A percentile compares a stretch with the other conserved stretches of the same genome.
phyloP scores from a whole-genome alignment of 345 rosid genomes.

The Lepidium africanum region DNA sequence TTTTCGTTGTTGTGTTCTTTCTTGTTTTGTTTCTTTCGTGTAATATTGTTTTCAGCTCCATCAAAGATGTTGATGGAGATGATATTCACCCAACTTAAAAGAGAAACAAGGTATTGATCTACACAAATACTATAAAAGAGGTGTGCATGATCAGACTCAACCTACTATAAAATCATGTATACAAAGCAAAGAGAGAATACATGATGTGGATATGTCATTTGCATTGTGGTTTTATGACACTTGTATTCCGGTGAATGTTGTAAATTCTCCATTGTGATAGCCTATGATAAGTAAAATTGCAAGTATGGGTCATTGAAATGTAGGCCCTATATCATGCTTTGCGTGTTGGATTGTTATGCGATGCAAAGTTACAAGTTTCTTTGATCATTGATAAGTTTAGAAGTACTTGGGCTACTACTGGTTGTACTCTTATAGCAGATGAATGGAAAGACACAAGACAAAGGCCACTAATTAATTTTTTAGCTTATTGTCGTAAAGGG shows the following conservation, averaged over 20 bases:
- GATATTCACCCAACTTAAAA: neutral
- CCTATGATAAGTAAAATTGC: neutral
- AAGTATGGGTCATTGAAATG: neutral
- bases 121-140: neutral
- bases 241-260: neutral
- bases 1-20: too few species aligned
- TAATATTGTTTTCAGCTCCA: too few species aligned
- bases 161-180: neutral
- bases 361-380: neutral
- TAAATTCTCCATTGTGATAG: neutral
- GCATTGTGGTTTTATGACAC: too few species aligned
- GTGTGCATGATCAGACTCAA: neutral
- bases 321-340: neutral
- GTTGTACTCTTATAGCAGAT: neutral
- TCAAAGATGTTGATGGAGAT: neutral
- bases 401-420: neutral
- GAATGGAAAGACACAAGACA: neutral
- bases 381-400: neutral
- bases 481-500: neutral
- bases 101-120: neutral
- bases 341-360: neutral
- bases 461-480: neutral
- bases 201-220: neutral
- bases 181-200: neutral
- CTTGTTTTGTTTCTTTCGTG: too few species aligned